Conservation (phyloP, 148 eudicot species). For the Rhododendron henanense region DNA sequence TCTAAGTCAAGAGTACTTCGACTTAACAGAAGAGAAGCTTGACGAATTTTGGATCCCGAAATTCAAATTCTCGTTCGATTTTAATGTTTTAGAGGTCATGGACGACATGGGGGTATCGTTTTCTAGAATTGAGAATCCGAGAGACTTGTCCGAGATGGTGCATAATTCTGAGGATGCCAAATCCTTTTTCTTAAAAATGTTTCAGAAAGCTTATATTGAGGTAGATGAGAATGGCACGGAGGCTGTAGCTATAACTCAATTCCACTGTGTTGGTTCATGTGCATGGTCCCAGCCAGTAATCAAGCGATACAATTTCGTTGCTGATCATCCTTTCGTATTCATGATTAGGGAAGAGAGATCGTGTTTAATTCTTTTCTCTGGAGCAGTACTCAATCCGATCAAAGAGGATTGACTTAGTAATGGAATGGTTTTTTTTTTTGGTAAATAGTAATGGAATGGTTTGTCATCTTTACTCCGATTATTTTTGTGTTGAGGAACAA, state of each 20-base stretch:
- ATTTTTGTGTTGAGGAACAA: no score
- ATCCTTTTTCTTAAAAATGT: no score
- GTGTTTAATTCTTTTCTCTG: constrained; percentile 9
- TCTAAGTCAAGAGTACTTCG: not conserved
- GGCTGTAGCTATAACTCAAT: no score
- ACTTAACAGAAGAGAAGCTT: not conserved
- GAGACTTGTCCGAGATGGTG: no score
- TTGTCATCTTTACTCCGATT: no score
- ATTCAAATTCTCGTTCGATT: constrained; percentile 11
- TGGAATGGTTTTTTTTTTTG: no score
- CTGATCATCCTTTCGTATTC: constrained; percentile 9
- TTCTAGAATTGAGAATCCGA: not conserved
- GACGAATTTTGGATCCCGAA: constrained; percentile 7
- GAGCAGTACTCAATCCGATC: not conserved
- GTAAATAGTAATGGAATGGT: no score
- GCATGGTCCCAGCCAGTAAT: no score
- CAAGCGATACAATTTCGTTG: constrained; percentile 1
- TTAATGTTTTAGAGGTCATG: not conserved
- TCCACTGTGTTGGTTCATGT: no score
- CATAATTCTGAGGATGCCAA: no score
- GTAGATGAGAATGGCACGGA: no score
- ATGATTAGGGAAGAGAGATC: not conserved
- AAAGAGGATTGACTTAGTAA: not conserved
- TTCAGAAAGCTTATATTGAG: no score
- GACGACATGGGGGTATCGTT: not conserved